Percentiles rank a stretch among this genome's conserved stretches.
Conservation (phyloP, 352 stramenopile genomes). For the Globisporangium acanthophoron region DNA sequence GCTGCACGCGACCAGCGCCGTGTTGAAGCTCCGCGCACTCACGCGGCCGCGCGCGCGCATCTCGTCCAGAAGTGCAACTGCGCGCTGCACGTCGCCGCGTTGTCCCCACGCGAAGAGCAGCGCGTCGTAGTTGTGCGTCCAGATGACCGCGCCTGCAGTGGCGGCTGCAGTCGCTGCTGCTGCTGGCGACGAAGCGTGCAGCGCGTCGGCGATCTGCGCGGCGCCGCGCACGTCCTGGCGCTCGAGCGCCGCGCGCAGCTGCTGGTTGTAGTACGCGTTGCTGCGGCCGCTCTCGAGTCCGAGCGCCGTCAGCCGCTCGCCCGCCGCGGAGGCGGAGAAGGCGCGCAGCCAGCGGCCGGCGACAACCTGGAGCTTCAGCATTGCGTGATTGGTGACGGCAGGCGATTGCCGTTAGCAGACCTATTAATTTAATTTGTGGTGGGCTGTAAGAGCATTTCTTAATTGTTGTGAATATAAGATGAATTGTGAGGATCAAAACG, state of each 20-base stretch:
- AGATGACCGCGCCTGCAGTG: slow-evolving; percentile 20
- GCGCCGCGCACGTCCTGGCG: slow-evolving; percentile 23
- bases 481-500: no score
- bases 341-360: not conserved
- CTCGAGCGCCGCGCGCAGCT: slow-evolving; percentile 25
- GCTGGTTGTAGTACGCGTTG: slow-evolving; percentile 42
- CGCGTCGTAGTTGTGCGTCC: slow-evolving; percentile 45
- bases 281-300: slow-evolving; percentile 16
- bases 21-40: slow-evolving; percentile 54
- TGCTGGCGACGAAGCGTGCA: slow-evolving; percentile 5
- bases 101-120: slow-evolving; percentile 46
- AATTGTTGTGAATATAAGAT: no score
- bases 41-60: slow-evolving; percentile 38
- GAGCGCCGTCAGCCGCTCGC: slow-evolving; percentile 6
- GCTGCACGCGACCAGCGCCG: slow-evolving; percentile 63
- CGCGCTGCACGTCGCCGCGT: slow-evolving; percentile 29
- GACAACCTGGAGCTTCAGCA: not conserved
- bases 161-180: slow-evolving; percentile 1
- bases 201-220: slow-evolving; percentile 15
- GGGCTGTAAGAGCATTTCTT: no score
- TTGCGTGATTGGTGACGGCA: not conserved
- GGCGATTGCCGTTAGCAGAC: not conserved
- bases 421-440: no score
- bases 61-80: slow-evolving; percentile 42
- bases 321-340: not conserved